phyloP scores from a whole-genome alignment of 441 rosid species.

The Mallotus repandus region DNA sequence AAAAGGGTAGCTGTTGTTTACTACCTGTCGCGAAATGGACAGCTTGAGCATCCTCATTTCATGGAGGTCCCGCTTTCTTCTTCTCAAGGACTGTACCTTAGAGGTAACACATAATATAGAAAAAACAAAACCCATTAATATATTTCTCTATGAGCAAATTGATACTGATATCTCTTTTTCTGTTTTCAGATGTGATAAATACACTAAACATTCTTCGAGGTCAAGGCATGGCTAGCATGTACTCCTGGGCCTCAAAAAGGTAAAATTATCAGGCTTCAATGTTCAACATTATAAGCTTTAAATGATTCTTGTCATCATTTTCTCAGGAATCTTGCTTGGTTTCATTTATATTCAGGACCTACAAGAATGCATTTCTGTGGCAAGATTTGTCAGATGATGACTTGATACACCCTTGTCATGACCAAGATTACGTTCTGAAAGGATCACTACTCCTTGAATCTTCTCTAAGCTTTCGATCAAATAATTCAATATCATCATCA shows the following conservation, averaged over 20 bases:
- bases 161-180: neutral
- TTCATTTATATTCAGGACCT: slow-evolving; percentile 49
- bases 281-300: neutral
- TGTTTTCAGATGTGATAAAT: slow-evolving; percentile 58
- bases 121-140: neutral
- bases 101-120: slow-evolving; percentile 39
- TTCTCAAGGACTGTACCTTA: slow-evolving; percentile 62
- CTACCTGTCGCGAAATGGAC: slow-evolving; percentile 73
- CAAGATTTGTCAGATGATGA: slow-evolving; percentile 71
- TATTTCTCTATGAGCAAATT: neutral
- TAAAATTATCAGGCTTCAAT: slow-evolving; percentile 14
- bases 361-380: slow-evolving; percentile 83
- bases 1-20: slow-evolving; percentile 73
- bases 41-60: slow-evolving; percentile 92
- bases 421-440: slow-evolving; percentile 81
- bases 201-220: slow-evolving; percentile 69
- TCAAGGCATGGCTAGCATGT: slow-evolving; percentile 68
- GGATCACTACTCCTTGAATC: slow-evolving; percentile 35
- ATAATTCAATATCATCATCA: slow-evolving; percentile 34
- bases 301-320: neutral
- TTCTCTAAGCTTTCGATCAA: slow-evolving; percentile 31
- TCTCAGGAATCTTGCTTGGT: neutral
- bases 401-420: slow-evolving; percentile 61
- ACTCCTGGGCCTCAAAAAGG: slow-evolving; percentile 91
- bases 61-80: slow-evolving; percentile 71